phyloP scores from a whole-genome alignment of 1,139 yeast genomes.

The Saccharomyces uvarum region DNA sequence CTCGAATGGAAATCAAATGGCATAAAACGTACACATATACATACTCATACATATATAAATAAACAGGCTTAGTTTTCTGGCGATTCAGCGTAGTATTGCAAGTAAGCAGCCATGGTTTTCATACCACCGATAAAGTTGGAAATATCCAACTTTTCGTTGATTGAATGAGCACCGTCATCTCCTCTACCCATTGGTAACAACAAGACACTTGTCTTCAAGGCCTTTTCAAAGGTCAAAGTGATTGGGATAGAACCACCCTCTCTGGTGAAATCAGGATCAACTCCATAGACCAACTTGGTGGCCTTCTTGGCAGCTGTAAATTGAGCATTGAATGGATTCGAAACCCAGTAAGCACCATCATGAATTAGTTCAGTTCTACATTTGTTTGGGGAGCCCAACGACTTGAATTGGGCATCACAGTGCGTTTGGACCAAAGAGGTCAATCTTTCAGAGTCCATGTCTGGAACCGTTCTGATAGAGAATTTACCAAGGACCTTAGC shows the following conservation, averaged over 20 bases:
- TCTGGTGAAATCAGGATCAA: slow-evolving; percentile 93
- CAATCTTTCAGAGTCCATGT: slow-evolving; percentile 74
- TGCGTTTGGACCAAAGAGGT: slow-evolving; percentile 70
- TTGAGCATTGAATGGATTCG: slow-evolving; percentile 86
- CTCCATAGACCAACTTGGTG: slow-evolving; percentile 87
- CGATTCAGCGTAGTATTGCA: slow-evolving; percentile 67
- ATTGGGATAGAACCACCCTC: slow-evolving; percentile 99
- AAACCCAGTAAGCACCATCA: slow-evolving; percentile 93
- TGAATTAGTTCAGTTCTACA: slow-evolving; percentile 71
- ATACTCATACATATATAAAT: neutral
- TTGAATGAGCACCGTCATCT: slow-evolving; percentile 98
- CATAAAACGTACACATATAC: neutral
- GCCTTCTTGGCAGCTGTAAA: slow-evolving; percentile 94
- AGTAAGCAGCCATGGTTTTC: slow-evolving; percentile 87
- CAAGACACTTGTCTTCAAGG: slow-evolving; percentile 75
- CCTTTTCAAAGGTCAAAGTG: slow-evolving; percentile 83
- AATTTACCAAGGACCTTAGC: slow-evolving; percentile 91
- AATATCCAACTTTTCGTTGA: slow-evolving; percentile 86
- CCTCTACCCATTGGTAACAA: slow-evolving; percentile 97
- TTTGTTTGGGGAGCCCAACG: slow-evolving; percentile 68
- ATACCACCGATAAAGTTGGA: slow-evolving; percentile 88
- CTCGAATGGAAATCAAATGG: neutral
- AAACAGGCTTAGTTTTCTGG: slow-evolving; percentile 18
- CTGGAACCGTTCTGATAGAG: slow-evolving; percentile 93
- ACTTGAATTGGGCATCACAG: slow-evolving; percentile 55